Evolutionary conservation across 768 basidiomycete genomes (phyloP).

Genomic region (Boletus pseudo-olivaceus): DNA sequence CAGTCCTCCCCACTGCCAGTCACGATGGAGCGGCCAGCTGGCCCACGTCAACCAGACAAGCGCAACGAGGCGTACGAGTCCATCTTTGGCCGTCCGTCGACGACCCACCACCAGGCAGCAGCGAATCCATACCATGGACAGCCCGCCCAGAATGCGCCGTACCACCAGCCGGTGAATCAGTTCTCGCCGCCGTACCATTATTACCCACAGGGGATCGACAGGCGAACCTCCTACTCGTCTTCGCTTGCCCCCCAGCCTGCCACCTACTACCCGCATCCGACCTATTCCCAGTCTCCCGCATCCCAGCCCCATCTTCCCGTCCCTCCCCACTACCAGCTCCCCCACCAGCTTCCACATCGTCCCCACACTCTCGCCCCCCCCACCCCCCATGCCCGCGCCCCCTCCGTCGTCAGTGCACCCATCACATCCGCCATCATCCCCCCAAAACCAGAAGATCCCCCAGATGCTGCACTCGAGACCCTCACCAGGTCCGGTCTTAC

Average conservation of each 20-base stretch:
- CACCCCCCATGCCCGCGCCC: constrained; percentile 41
- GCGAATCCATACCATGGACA: constrained; percentile 15
- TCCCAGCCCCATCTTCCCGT: constrained; percentile 19
- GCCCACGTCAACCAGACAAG: constrained; percentile 65
- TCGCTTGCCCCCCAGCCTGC: constrained; percentile 32
- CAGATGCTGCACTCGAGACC: constrained; percentile 44
- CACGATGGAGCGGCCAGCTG: constrained; percentile 52
- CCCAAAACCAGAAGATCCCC: constrained; percentile 47
- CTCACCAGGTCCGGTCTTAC: constrained; percentile 55
- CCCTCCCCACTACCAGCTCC: constrained; percentile 14
- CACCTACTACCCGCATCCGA: constrained; percentile 18
- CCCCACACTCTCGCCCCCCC: constrained; percentile 37
- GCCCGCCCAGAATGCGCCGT: constrained; percentile 12
- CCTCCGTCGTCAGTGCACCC: constrained; percentile 47
- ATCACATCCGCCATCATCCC: constrained; percentile 42
- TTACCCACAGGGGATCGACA: constrained; percentile 41
- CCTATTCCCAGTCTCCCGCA: constrained; percentile 37
- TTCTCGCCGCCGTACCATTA: constrained; percentile 39
- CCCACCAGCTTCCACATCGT: constrained; percentile 23
- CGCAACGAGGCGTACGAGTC: constrained; percentile 80
- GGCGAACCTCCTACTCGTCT: constrained; percentile 45
- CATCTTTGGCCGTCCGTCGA: constrained; percentile 78
- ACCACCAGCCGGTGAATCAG: constrained; percentile 26
- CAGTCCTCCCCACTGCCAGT: not conserved
- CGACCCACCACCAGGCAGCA: constrained; percentile 44